phyloP scores from a whole-genome alignment of 305 asterid genomes.

The Fraxinus platypoda region DNA sequence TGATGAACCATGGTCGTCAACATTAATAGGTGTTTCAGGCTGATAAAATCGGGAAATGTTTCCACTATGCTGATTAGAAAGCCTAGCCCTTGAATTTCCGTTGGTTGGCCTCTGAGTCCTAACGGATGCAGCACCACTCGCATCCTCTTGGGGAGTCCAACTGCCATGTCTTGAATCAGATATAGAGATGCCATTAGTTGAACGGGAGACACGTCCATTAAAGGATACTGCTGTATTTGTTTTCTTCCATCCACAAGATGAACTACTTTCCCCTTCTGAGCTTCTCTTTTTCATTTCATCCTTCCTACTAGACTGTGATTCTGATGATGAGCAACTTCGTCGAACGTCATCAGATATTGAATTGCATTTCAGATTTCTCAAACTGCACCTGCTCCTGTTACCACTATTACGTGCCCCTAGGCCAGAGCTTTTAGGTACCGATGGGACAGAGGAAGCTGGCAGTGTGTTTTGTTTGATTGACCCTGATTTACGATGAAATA shows the following conservation, averaged over 20 bases:
- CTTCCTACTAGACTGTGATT: slow-evolving; percentile 40
- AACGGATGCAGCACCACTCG: slow-evolving; percentile 31
- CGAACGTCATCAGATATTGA: slow-evolving; percentile 43
- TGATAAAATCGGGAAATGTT: slow-evolving; percentile 30
- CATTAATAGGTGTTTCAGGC: slow-evolving; percentile 30
- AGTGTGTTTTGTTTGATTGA: slow-evolving; percentile 31
- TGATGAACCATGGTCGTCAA: slow-evolving; percentile 29
- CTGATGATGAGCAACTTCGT: slow-evolving; percentile 36
- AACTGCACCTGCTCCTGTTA: slow-evolving; percentile 34
- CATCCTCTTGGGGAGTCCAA: slow-evolving; percentile 35
- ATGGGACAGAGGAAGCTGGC: slow-evolving; percentile 28
- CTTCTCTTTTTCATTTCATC: slow-evolving; percentile 35
- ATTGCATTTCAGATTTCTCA: slow-evolving; percentile 48
- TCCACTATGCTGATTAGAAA: slow-evolving; percentile 33
- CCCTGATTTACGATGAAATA: slow-evolving; percentile 31
- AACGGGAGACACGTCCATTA: slow-evolving; percentile 27
- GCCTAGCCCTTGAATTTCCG: slow-evolving; percentile 36
- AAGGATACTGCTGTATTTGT: slow-evolving; percentile 14
- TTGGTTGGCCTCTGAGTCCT: slow-evolving; percentile 44
- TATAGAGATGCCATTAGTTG: slow-evolving; percentile 42
- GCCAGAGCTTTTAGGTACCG: slow-evolving; percentile 34
- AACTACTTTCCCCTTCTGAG: slow-evolving; percentile 55
- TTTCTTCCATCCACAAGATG: slow-evolving; percentile 43
- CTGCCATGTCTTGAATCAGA: slow-evolving; percentile 40
- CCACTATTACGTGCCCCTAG: slow-evolving; percentile 26